Evolutionary conservation across 2,329 filamentous ascomycete species (phyloP).

Genomic region (Fusarium mangiferae): DNA sequence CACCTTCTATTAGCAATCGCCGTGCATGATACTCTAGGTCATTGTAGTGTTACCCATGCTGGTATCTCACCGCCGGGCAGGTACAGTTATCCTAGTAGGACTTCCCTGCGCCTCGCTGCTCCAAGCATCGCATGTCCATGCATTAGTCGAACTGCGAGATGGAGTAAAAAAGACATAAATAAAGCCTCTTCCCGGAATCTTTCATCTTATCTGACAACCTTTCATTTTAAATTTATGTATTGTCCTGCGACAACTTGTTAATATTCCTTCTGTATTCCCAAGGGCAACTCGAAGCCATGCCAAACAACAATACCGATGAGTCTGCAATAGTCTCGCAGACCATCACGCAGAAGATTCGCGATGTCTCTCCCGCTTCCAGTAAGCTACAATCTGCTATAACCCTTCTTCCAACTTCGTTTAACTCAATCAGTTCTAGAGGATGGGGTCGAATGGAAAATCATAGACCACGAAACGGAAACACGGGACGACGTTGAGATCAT

Average conservation of each 20-base stretch:
- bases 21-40: fast-evolving
- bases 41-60: fast-evolving
- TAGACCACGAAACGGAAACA: background rate
- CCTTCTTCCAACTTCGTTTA: background rate
- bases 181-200: background rate
- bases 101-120: background rate
- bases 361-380: background rate
- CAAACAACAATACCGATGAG: background rate
- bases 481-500: background rate
- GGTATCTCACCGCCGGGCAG: background rate
- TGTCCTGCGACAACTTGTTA: background rate
- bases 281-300: background rate
- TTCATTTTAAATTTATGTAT: background rate
- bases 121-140: background rate
- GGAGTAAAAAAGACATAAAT: background rate
- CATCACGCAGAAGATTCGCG: background rate
- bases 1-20: fast-evolving
- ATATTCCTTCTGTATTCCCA: background rate
- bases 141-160: fast-evolving
- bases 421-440: background rate
- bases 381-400: background rate
- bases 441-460: background rate
- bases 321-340: background rate
- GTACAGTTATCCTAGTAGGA: background rate
- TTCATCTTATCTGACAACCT: fast-evolving